Evolutionary conservation across 345 rosid genomes (phyloP).

Genomic region (Passiflora organensis): DNA sequence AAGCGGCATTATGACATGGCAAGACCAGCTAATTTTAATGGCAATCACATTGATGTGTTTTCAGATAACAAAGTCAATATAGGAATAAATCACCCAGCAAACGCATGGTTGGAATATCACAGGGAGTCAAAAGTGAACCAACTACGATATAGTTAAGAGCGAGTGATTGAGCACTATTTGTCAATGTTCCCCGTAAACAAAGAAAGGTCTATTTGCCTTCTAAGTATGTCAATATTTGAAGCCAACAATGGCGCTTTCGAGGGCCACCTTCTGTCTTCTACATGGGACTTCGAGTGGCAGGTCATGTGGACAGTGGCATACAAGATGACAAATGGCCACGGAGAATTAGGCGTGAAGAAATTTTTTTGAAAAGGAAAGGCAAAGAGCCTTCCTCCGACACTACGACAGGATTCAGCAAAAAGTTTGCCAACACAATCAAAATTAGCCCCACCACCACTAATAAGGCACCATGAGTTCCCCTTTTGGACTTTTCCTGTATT

Average conservation of each 20-base stretch:
- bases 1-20: constrained; percentile 4
- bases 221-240: constrained; percentile 10
- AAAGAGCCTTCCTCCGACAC: constrained; percentile 38
- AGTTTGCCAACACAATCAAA: constrained; percentile 50
- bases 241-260: constrained; percentile 13
- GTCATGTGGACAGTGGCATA: constrained; percentile 8
- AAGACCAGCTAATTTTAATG: constrained; percentile 4
- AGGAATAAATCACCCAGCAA: not conserved
- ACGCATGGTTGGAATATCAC: not conserved
- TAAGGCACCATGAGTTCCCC: constrained; percentile 45
- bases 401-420: constrained; percentile 38
- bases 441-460: constrained; percentile 55
- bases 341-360: constrained; percentile 50
- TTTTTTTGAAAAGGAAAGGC: not conserved
- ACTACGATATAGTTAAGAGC: constrained; percentile 5
- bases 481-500: constrained; percentile 55
- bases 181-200: constrained; percentile 23
- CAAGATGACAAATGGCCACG: constrained; percentile 35
- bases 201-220: constrained; percentile 14
- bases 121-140: constrained; percentile 9
- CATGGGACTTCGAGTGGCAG: constrained; percentile 14
- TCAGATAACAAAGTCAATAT: not conserved
- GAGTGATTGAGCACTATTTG: constrained; percentile 10
- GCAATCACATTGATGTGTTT: not conserved
- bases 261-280: constrained; percentile 30